Percentiles rank a stretch among this genome's conserved stretches.
These are phyloP conservation scores for Dactylellina haptotyla DNA, from an alignment of 2,329 filamentous ascomycete genomes.

Conservation along the genomic window DNA sequence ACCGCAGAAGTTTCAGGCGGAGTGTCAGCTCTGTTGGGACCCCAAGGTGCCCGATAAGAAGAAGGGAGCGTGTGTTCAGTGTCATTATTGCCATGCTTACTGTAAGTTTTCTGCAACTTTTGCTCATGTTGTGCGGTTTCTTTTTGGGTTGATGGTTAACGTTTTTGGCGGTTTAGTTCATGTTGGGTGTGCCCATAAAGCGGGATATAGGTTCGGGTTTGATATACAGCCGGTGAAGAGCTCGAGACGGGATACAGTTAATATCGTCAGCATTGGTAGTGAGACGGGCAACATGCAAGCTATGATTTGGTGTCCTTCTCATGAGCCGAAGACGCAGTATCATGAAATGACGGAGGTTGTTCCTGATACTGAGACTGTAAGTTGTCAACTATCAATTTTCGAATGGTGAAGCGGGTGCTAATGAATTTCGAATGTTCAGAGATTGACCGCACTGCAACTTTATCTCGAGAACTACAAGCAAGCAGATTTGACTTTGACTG, in stretches of 20 bases:
- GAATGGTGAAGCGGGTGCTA: neutral
- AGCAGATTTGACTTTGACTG: slow-evolving; percentile 87
- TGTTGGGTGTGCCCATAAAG: slow-evolving; percentile 87
- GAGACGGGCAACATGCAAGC: slow-evolving; percentile 87
- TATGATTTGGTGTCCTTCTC: slow-evolving; percentile 89
- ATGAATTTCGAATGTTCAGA: too few relatives aligned
- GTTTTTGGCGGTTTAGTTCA: slow-evolving; percentile 74
- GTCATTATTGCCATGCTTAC: slow-evolving; percentile 74
- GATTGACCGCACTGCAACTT: slow-evolving; percentile 76
- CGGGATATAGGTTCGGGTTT: slow-evolving; percentile 85
- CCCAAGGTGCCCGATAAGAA: slow-evolving; percentile 62
- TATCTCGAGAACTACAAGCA: slow-evolving; percentile 93
- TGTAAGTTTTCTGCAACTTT: slow-evolving; percentile 59
- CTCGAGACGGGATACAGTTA: slow-evolving; percentile 81
- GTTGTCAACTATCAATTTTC: slow-evolving; percentile 10
- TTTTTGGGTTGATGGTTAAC: slow-evolving; percentile 53
- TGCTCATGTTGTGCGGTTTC: neutral
- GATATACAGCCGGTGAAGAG: slow-evolving; percentile 90
- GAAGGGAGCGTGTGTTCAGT: slow-evolving; percentile 82
- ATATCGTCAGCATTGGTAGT: slow-evolving; percentile 79
- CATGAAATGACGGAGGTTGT: slow-evolving; percentile 82
- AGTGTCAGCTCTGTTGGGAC: slow-evolving; percentile 84
- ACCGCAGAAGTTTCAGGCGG: slow-evolving; percentile 75
- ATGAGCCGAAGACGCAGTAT: slow-evolving; percentile 76
- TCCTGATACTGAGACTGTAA: slow-evolving; percentile 68